Base-by-base conservation (phyloP, 805 yeast genomes). In the Komagataella pastoris region DNA sequence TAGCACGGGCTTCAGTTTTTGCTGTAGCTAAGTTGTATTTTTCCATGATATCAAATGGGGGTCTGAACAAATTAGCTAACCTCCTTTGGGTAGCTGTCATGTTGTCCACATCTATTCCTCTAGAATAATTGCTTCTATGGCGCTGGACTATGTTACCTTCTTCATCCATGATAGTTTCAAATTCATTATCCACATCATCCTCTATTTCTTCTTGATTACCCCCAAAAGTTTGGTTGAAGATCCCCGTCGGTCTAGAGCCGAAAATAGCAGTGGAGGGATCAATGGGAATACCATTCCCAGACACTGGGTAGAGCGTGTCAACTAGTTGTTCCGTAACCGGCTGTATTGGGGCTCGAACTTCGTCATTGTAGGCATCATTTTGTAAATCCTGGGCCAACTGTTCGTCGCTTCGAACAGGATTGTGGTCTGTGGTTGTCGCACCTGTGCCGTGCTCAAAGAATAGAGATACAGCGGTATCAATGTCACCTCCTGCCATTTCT, bases 31-130 rank as follows among this genome's bases (percentile, higher is more conserved):
- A 64, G 51, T 77, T 79, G 17, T 80, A 56, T 56, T 76, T 80
- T 18, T 81, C 73, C 60, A 93, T 88, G 40, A 93, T 69, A 58
- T 91, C 97, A 69, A 88, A 91, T 0, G 99, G 99, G 0, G 99
- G 98, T 55, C 91, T 74, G 66, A 91, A 93, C 24, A 93, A 71
- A 55, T 76, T 76, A 3, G 96, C 97, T 49, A 93, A 70, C 50
- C 95, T 72, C 56, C 80, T 73, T 65, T 79, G 88, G 50, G 80
- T 65, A 49, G 71, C 73, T 2, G 71, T 60, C 46, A 63, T 56
- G 40, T 47, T 19, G 18, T 67, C 59, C 49, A 64, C 46, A 3
- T 56, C 59, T 23, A 47, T 52, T 12, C 49, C 53, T 24, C 44
- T 44, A 6, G 49, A 30, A 40, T 43, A n/a, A 19, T 17, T 17